Evolutionary conservation across 2,329 filamentous ascomycete genomes (phyloP).

Genomic region (Phyllosticta paracitricarpa): DNA sequence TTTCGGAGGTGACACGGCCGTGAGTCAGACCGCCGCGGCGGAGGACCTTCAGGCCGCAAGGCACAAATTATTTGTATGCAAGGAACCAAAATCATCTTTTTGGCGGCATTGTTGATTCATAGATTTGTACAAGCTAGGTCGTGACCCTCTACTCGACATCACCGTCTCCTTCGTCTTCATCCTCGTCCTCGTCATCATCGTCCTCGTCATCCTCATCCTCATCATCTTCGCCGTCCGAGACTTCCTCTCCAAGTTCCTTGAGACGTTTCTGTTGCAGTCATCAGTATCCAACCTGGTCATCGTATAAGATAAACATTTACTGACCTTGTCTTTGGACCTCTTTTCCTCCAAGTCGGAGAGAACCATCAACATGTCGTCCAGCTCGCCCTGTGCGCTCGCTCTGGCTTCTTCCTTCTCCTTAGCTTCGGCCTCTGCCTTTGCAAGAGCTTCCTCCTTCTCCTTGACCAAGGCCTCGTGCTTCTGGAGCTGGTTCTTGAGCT

Average conservation of each 20-base stretch:
- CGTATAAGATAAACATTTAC: not conserved
- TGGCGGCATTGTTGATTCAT: not conserved
- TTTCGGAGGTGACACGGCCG: conserved; percentile 6
- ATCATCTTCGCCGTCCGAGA: conserved; percentile 32
- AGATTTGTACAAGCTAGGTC: not conserved
- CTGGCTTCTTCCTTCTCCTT: conserved; percentile 31
- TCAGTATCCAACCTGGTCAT: conserved; percentile 1
- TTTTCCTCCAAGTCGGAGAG: conserved; percentile 40
- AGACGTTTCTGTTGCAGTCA: conserved; percentile 33
- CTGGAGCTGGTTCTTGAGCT: conserved; percentile 7
- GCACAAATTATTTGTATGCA: not conserved
- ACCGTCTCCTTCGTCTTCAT: not conserved
- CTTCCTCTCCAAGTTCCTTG: conserved; percentile 35
- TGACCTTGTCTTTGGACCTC: conserved; percentile 29
- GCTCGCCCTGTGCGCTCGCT: conserved; percentile 29
- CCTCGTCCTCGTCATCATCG: conserved; percentile 33
- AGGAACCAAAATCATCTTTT: not conserved
- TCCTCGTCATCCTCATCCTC: conserved; percentile 31
- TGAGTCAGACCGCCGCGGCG: conserved; percentile 8
- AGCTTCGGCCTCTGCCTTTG: conserved; percentile 14
- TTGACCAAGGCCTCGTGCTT: conserved; percentile 7
- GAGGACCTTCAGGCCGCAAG: not conserved
- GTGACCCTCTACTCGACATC: not conserved
- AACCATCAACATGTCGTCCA: conserved; percentile 40
- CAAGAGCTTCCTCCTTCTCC: not conserved